These are phyloP conservation scores for Grosmannia huntii DNA, from an alignment of 2,329 filamentous ascomycete genomes.

Conservation along the genomic window DNA sequence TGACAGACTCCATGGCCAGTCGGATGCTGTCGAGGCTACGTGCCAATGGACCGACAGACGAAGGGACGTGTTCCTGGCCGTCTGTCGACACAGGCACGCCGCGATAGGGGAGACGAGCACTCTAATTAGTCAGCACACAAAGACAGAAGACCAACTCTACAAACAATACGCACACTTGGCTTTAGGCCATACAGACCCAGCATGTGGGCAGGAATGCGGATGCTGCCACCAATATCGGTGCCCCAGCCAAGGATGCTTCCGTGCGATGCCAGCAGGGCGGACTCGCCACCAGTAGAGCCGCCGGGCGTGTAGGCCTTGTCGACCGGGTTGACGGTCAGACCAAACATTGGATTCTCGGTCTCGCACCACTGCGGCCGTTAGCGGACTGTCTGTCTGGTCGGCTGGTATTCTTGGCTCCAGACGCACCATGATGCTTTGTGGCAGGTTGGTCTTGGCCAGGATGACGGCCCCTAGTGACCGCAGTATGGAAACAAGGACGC, in stretches of 20 bases:
- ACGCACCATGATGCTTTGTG: constrained; percentile 16
- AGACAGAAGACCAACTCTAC: not conserved
- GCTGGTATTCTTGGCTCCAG: not conserved
- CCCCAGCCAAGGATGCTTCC: constrained; percentile 34
- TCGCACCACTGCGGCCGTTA: constrained; percentile 14
- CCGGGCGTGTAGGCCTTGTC: constrained; percentile 21
- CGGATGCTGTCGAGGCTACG: constrained; percentile 40
- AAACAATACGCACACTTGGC: constrained; percentile 12
- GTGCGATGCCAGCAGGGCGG: constrained; percentile 20
- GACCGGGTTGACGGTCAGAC: constrained; percentile 20
- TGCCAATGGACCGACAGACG: constrained; percentile 52
- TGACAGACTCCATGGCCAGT: constrained; percentile 36
- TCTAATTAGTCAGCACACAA: constrained; percentile 12
- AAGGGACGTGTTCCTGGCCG: constrained; percentile 18
- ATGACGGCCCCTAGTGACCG: constrained; percentile 18
- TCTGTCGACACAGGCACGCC: constrained; percentile 26
- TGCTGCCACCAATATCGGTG: constrained; percentile 19
- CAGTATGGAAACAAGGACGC: constrained; percentile 14
- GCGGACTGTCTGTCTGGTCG: not conserved
- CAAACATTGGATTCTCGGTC: constrained; percentile 23
- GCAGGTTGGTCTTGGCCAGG: constrained; percentile 15
- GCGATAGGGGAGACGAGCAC: constrained; percentile 38
- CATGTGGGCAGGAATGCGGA: constrained; percentile 20
- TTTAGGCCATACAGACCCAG: constrained; percentile 21
- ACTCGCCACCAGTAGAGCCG: constrained; percentile 25